phyloP scores from a whole-genome alignment of 2,329 filamentous ascomycete species.

The Hymenotorrendiella dingleyae region DNA sequence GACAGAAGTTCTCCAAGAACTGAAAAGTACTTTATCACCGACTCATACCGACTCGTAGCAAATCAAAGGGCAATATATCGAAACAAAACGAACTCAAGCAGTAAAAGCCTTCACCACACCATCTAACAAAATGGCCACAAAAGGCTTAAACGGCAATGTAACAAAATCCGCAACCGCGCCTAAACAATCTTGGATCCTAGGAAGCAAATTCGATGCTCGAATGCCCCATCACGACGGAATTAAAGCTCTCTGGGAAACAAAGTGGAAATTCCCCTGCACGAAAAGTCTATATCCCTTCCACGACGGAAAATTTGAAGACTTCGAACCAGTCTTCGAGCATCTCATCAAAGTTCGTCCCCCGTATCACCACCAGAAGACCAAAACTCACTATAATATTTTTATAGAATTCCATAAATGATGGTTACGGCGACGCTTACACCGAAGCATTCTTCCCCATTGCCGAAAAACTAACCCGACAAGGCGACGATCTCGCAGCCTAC shows the following conservation, averaged over 20 bases:
- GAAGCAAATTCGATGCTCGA: slow-evolving; percentile 4
- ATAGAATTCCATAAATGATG: slow-evolving; percentile 55
- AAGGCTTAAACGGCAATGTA: too few species aligned
- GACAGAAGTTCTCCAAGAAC: too few species aligned
- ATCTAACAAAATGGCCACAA: too few species aligned
- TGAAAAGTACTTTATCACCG: too few species aligned
- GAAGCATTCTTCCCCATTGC: slow-evolving; percentile 56
- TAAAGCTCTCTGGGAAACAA: slow-evolving; percentile 38
- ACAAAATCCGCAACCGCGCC: too few species aligned
- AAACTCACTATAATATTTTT: not conserved
- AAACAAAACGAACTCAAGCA: too few species aligned
- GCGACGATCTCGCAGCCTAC: slow-evolving; percentile 38
- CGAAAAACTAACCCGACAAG: slow-evolving; percentile 47
- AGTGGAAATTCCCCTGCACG: slow-evolving; percentile 32
- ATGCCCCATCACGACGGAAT: slow-evolving; percentile 35
- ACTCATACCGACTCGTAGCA: too few species aligned
- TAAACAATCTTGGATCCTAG: slow-evolving; percentile 5
- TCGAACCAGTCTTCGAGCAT: slow-evolving; percentile 60
- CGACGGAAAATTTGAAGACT: slow-evolving; percentile 62
- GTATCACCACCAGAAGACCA: not conserved
- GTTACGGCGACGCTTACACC: slow-evolving; percentile 60
- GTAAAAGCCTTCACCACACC: too few species aligned
- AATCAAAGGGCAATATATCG: too few species aligned
- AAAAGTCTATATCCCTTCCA: slow-evolving; percentile 70
- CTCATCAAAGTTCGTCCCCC: slow-evolving; percentile 45